Base-by-base conservation (phyloP, 352 stramenopile species). In the Saprolegnia diclina region DNA sequence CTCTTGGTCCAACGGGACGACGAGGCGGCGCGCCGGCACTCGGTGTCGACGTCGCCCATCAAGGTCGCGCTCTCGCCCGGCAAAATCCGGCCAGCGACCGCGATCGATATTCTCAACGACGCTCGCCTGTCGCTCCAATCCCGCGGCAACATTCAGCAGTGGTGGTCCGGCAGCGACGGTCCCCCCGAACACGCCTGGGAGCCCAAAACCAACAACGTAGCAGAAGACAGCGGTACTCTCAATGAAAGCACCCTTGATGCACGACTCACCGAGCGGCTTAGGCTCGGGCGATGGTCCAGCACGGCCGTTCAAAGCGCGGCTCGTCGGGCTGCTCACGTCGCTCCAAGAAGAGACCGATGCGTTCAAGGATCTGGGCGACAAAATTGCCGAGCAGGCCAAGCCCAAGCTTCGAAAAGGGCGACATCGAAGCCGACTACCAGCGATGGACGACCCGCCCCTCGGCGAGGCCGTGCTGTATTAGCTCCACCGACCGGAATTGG, bases 271-370 rank as follows among this genome's bases (percentile, higher is more conserved):
- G 2, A 42, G 0, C 18, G 44, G 35, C 5, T 40, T 59, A 61
- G 65, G 46, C 56, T 6, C 29, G 29, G 65, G 22, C 35, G 79
- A 62, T 40, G 74, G 72, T 11, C 52, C 52, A 16, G 72, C 42
- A 13, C 72, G 77, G 18, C 81, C 81, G 24, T 78, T 91, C 32
- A 82, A 83, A 24, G 71, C 82, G 22, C 78, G 83, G 14, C 67
- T 90, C 7, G 79, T 92, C 7, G 78, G 80, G 1, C 71, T 92
- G 10, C 72, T 90, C 29, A 83, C 76, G 19, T 88, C 83, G 19
- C 77, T 91, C 19, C 80, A 91, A 65, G 82, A 89, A 50, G 80
- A 90, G 69, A 88, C 83, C 13, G 81, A 70, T 13, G 78, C 81
- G 10, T 87, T 76, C 45, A 78, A 78, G 26, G 63, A 69, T 26